A percentile compares a stretch with the other conserved stretches of the same genome.
phyloP scores from a whole-genome alignment of 345 rosid genomes.

The Eucalyptus urophylla region DNA sequence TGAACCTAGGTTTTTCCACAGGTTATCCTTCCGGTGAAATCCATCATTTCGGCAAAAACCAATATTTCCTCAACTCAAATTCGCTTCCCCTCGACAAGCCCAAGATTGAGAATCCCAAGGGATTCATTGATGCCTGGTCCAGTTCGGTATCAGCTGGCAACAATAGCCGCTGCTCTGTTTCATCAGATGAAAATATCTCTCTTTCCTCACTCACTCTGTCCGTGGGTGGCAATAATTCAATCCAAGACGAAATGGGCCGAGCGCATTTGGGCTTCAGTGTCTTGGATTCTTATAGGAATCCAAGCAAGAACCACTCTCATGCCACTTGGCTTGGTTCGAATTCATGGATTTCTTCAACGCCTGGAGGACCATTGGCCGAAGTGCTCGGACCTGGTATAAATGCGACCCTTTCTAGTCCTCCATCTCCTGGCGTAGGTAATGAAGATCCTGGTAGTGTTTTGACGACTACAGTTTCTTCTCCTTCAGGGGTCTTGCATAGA shows the following conservation, averaged over 20 bases:
- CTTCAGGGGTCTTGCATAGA: slow-evolving; percentile 45
- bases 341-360: slow-evolving; percentile 17
- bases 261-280: slow-evolving; percentile 25
- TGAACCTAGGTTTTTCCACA: slow-evolving; percentile 3
- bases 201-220: slow-evolving; percentile 37
- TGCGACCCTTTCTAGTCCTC: background rate
- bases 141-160: background rate
- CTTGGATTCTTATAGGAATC: slow-evolving; percentile 5
- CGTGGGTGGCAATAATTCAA: slow-evolving; percentile 25
- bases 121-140: slow-evolving; percentile 55
- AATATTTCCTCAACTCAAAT: slow-evolving; percentile 7
- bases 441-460: slow-evolving; percentile 11
- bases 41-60: background rate
- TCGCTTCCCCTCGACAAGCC: background rate
- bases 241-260: slow-evolving; percentile 21
- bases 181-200: slow-evolving; percentile 17
- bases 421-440: slow-evolving; percentile 1
- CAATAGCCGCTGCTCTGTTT: slow-evolving; percentile 2
- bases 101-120: slow-evolving; percentile 9
- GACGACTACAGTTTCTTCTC: slow-evolving; percentile 31
- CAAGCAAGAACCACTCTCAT: slow-evolving; percentile 5
- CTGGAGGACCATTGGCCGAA: slow-evolving; percentile 70
- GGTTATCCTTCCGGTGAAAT: background rate
- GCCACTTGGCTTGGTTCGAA: slow-evolving; percentile 27
- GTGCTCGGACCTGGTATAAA: slow-evolving; percentile 27